phyloP scores from a whole-genome alignment of 345 rosid species.

The Zanthoxylum bungeanum region DNA sequence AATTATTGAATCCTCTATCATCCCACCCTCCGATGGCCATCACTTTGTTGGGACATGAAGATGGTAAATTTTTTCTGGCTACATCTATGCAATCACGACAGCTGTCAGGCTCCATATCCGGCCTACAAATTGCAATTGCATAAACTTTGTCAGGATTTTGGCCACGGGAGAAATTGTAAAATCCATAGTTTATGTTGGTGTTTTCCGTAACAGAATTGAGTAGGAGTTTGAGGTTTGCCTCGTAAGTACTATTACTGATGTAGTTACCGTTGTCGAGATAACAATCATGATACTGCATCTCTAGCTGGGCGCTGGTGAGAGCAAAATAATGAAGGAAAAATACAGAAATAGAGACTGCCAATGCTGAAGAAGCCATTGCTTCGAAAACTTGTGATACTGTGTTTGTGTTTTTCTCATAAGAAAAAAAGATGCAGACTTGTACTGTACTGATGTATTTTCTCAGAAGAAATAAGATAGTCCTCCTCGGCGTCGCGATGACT shows the following conservation, averaged over 20 bases:
- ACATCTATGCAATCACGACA: constrained; percentile 1
- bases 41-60: background rate
- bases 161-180: constrained; percentile 13
- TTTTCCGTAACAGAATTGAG: constrained; percentile 1
- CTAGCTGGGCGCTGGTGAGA: constrained; percentile 1
- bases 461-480: too few species aligned
- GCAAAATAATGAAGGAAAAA: background rate
- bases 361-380: constrained; percentile 5
- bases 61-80: background rate
- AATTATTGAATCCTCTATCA: background rate
- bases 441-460: background rate
- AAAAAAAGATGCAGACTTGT: background rate
- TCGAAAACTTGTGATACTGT: background rate
- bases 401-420: too few species aligned
- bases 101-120: constrained; percentile 9
- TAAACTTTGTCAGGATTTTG: background rate
- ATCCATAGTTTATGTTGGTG: background rate
- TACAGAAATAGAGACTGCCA: background rate
- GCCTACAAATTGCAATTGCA: constrained; percentile 7
- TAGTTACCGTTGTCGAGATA: background rate
- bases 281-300: background rate
- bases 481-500: too few species aligned
- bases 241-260: background rate
- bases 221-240: background rate
- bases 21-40: constrained; percentile 10